Evolutionary conservation across 768 basidiomycete genomes (phyloP).

Genomic region (Leucosporidium scottii): DNA sequence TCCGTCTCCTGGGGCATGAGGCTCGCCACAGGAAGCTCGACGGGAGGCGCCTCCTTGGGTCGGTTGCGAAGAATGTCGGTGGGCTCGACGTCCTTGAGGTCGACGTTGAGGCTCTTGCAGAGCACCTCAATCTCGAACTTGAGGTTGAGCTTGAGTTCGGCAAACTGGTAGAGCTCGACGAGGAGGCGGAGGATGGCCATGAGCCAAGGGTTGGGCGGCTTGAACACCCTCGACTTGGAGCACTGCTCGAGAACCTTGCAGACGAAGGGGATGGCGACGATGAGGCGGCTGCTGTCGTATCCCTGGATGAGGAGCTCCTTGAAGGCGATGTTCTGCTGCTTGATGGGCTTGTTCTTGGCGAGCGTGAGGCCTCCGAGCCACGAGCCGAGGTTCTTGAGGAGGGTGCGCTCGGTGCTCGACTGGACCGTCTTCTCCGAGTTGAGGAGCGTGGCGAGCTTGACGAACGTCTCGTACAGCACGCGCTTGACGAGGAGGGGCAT

Average conservation of each 20-base stretch:
- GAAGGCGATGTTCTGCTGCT: conserved; percentile 85
- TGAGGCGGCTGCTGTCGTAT: conserved; percentile 79
- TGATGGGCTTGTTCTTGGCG: conserved; percentile 85
- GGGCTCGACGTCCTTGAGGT: conserved; percentile 75
- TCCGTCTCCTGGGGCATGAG: conserved; percentile 3
- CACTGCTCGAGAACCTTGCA: conserved; percentile 94
- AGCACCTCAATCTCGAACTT: conserved; percentile 98
- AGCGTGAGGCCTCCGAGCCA: conserved; percentile 94
- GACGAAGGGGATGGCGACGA: conserved; percentile 94
- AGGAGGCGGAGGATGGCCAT: conserved; percentile 90
- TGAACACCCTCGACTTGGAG: conserved; percentile 82
- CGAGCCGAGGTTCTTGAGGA: conserved; percentile 85
- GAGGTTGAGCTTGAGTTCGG: conserved; percentile 88
- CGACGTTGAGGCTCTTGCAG: conserved; percentile 83
- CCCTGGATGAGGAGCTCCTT: conserved; percentile 97
- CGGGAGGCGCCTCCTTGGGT: conserved; percentile 41
- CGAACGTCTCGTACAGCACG: conserved; percentile 86
- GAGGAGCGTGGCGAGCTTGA: conserved; percentile 74
- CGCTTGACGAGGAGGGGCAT: conserved; percentile 60
- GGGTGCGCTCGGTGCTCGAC: conserved; percentile 71
- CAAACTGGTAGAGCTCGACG: conserved; percentile 93
- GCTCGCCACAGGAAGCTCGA: conserved; percentile 19
- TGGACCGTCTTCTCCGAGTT: conserved; percentile 87
- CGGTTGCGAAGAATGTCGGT: conserved; percentile 74
- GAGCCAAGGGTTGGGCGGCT: conserved; percentile 94